Base-by-base conservation (phyloP, 2,329 filamentous ascomycete species). In the Aspergillus glaucus region DNA sequence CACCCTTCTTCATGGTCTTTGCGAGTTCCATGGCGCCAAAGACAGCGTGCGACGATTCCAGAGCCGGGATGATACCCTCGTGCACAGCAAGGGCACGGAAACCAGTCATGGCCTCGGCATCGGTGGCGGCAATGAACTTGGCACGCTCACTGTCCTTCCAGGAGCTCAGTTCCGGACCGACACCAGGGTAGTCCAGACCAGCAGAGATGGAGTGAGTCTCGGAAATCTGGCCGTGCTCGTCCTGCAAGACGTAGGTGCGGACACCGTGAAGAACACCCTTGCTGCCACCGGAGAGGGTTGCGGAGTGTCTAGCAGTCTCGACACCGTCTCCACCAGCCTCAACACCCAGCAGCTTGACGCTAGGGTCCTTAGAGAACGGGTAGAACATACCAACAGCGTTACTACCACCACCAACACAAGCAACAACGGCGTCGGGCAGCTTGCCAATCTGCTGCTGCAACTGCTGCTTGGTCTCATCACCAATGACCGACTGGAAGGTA, bases 351-450 rank as follows among this genome's bases (percentile, higher is more conserved):
- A 96, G 80, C 73, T 91, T 90, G 52, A 98, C 93, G 52, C 79
- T 84, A 0, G 79, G 79, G 62, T 98, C 92, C 39, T 89, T 83
- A 54, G 86, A 79, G 74, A 98, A 98, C 46, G 93, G 93, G 71
- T 92, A 94, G 76, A 98, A 98, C 91, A 97, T 98, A 73, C 93
- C 93, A 3, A 87, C 85, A 2, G 93, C 93, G 67, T 98, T 98
- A 67, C 85, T 91, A 50, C 93, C 93, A 58, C 93, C 93, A 48
- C 93, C 93, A 10, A 98, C 93, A 63, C 93, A 98, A 8, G 93
- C 93, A 14, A 98, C 89, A 19, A 98, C 91, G 1, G 91, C 93
- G 60, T 98, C 93, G 3, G 93, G 93, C 2, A 98, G 82, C 73
- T 93, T 92, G 57, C 89, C 88, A 43, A 85, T 83, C 69, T 88